Percentiles rank a stretch among this genome's conserved stretches.
These are phyloP conservation scores for Botrytis cinerea DNA, from an alignment of 2,329 filamentous ascomycete genomes.

Conservation along the genomic window DNA sequence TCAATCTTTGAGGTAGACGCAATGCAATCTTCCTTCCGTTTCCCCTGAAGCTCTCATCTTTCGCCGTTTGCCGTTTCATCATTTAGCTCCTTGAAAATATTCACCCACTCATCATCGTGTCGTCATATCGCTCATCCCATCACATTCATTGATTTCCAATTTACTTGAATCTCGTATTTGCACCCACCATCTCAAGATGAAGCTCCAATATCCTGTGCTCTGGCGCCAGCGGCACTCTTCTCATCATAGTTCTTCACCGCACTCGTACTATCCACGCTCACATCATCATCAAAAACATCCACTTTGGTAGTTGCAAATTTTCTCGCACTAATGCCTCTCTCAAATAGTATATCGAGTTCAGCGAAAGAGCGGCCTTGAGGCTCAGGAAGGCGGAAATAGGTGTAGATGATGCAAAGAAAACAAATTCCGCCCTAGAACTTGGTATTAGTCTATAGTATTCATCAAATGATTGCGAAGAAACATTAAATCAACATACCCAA, in stretches of 20 bases:
- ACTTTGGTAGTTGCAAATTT: slow-evolving; percentile 42
- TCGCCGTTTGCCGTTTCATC: neutral
- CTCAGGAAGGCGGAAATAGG: slow-evolving; percentile 80
- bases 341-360: slow-evolving; percentile 83
- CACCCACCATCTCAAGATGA: neutral
- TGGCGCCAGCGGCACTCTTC: slow-evolving; percentile 59
- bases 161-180: neutral
- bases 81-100: neutral
- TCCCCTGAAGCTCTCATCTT: neutral
- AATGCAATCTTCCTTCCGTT: neutral
- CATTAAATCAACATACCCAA: slow-evolving; percentile 44
- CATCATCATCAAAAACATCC: slow-evolving; percentile 38
- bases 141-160: neutral
- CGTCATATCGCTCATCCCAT: neutral
- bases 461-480: slow-evolving; percentile 41
- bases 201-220: neutral
- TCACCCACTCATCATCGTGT: neutral
- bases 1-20: neutral
- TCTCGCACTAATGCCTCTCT: slow-evolving; percentile 57
- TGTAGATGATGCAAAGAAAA: slow-evolving; percentile 59
- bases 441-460: neutral
- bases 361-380: slow-evolving; percentile 79
- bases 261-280: slow-evolving; percentile 30
- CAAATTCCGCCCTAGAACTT: slow-evolving; percentile 59
- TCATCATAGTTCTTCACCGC: slow-evolving; percentile 49